Evolutionary conservation across 106 monocot genomes (phyloP).

Genomic region (Posidonia australis): DNA sequence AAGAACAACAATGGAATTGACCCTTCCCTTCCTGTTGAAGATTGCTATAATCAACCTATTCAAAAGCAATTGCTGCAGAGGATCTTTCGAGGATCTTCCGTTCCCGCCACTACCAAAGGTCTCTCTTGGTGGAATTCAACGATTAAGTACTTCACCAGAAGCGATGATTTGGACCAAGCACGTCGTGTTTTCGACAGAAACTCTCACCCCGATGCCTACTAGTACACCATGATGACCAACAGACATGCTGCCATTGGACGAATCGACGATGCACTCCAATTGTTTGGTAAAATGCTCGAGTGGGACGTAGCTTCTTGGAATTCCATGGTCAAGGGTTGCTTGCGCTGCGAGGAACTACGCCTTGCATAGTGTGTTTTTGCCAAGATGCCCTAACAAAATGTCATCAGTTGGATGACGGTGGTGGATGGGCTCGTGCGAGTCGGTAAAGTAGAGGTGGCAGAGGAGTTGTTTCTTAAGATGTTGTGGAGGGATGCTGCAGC

Average conservation of each 20-base stretch:
- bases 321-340: constrained; percentile 49
- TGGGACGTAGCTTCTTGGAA: constrained; percentile 55
- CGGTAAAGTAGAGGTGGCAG: constrained; percentile 37
- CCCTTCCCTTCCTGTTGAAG: background rate
- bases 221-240: constrained; percentile 72
- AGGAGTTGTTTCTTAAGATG: constrained; percentile 46
- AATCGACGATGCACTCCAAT: constrained; percentile 36
- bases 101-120: background rate
- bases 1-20: background rate
- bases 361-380: constrained; percentile 39
- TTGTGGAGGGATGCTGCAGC: constrained; percentile 53
- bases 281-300: constrained; percentile 55
- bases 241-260: constrained; percentile 26
- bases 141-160: constrained; percentile 22
- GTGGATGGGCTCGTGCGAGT: constrained; percentile 39
- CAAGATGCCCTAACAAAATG: constrained; percentile 60
- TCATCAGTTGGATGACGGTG: constrained; percentile 76
- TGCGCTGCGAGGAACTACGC: constrained; percentile 33
- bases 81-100: no score
- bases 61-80: no score
- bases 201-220: constrained; percentile 27
- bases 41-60: background rate
- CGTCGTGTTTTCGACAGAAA: constrained; percentile 34
- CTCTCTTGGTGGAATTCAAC: constrained; percentile 11
- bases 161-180: constrained; percentile 37